Conservation (phyloP, 768 basidiomycete species). For the Lactarius trivialis region DNA sequence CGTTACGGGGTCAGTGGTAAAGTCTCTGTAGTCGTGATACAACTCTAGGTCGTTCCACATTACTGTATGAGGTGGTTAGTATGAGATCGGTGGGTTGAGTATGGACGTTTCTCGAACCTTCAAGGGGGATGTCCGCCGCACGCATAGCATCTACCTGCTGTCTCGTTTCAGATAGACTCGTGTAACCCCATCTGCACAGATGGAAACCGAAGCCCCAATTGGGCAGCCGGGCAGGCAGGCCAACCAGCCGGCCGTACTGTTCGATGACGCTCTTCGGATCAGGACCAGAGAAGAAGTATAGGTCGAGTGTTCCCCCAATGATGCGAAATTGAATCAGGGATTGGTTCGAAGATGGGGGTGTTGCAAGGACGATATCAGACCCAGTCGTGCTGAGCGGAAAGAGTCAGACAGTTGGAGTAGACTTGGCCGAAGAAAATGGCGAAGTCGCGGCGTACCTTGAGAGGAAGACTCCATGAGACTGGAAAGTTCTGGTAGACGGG, state of each 20-base stretch:
- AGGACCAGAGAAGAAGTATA: constrained; percentile 63
- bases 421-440: neutral
- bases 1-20: constrained; percentile 58
- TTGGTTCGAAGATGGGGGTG: constrained; percentile 45
- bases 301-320: constrained; percentile 69
- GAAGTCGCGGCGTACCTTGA: constrained; percentile 40
- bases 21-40: constrained; percentile 62
- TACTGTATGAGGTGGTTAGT: constrained; percentile 32
- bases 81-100: neutral
- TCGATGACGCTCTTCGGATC: constrained; percentile 53
- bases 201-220: constrained; percentile 78
- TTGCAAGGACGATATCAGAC: constrained; percentile 62
- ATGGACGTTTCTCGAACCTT: constrained; percentile 38
- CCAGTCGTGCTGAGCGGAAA: constrained; percentile 48
- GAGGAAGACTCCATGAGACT: constrained; percentile 72
- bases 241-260: constrained; percentile 64
- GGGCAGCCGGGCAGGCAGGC: constrained; percentile 65
- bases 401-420: neutral
- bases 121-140: constrained; percentile 67
- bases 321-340: constrained; percentile 68
- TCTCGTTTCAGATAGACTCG: constrained; percentile 48
- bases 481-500: constrained; percentile 40
- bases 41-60: constrained; percentile 80
- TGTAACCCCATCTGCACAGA: constrained; percentile 55
- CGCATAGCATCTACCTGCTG: constrained; percentile 53